A percentile compares a stretch with the other conserved stretches of the same genome.
These are phyloP conservation scores for Spergularia bocconei DNA, from an alignment of 148 eudicot genomes.

Conservation along the genomic window DNA sequence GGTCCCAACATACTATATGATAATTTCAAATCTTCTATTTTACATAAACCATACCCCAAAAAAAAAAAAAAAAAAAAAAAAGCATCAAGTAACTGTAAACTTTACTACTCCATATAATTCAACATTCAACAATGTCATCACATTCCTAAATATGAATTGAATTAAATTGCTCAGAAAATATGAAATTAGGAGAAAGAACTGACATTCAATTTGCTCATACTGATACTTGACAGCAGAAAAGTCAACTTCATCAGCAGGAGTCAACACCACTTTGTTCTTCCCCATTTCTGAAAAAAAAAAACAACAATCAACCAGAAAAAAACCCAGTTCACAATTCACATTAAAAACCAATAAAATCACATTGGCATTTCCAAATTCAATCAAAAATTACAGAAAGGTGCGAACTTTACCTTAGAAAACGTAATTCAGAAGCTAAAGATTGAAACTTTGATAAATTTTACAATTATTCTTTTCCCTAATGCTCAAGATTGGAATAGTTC, in stretches of 20 bases:
- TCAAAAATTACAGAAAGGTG: not conserved
- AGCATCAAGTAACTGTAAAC: not conserved
- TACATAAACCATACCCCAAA: not conserved
- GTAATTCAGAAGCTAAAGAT: not conserved
- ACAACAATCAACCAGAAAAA: constrained; percentile 16
- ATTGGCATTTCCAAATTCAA: constrained; percentile 13
- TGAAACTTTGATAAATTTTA: not conserved
- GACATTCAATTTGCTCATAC: constrained; percentile 58
- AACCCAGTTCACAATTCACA: not conserved
- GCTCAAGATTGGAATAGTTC: not conserved
- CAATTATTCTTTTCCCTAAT: not conserved
- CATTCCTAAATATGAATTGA: not conserved
- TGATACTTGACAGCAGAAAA: constrained; percentile 58
- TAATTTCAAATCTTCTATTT: not conserved
- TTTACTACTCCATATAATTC: not conserved
- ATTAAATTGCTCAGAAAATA: not conserved
- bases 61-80: too few relatives aligned
- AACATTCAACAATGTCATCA: not conserved
- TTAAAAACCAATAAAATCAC: not conserved
- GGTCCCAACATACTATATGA: not conserved
- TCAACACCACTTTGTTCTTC: constrained; percentile 62
- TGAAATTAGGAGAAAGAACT: constrained; percentile 5
- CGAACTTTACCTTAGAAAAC: not conserved
- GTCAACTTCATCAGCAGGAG: constrained; percentile 71
- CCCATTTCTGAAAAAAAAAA: constrained; percentile 46